Evolutionary conservation across 2,329 filamentous ascomycete genomes (phyloP).

Genomic region (Colletotrichum sp.): DNA sequence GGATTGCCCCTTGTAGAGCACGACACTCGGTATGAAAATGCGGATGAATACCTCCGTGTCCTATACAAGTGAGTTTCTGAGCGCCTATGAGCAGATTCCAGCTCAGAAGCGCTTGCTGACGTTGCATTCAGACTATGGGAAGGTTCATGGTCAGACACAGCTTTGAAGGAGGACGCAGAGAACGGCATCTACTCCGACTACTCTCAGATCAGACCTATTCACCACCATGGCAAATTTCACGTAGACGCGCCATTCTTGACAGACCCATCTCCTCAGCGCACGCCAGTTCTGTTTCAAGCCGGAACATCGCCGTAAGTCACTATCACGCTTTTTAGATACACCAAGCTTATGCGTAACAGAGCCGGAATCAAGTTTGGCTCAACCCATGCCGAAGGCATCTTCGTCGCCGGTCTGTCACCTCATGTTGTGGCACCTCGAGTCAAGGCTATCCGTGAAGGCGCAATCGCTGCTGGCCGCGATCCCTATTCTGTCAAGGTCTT

Average conservation of each 20-base stretch:
- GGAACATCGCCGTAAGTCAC: constrained; percentile 50
- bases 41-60: constrained; percentile 66
- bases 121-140: background rate
- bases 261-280: constrained; percentile 61
- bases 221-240: constrained; percentile 4
- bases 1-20: constrained; percentile 61
- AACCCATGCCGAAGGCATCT: constrained; percentile 65
- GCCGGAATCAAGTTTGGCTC: constrained; percentile 62
- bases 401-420: constrained; percentile 60
- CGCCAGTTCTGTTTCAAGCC: constrained; percentile 63
- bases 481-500: constrained; percentile 63
- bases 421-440: constrained; percentile 54
- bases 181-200: background rate
- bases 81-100: background rate
- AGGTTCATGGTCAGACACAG: constrained; percentile 5
- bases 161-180: background rate
- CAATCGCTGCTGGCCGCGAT: constrained; percentile 56
- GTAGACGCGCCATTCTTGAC: constrained; percentile 9
- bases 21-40: constrained; percentile 65
- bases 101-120: background rate
- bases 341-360: constrained; percentile 17
- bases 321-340: no score
- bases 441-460: constrained; percentile 56
- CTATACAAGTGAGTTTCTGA: constrained; percentile 59
- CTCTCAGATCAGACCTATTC: background rate